phyloP scores from a whole-genome alignment of 1,284 basidiomycete species.

The Gomphus bonarii region DNA sequence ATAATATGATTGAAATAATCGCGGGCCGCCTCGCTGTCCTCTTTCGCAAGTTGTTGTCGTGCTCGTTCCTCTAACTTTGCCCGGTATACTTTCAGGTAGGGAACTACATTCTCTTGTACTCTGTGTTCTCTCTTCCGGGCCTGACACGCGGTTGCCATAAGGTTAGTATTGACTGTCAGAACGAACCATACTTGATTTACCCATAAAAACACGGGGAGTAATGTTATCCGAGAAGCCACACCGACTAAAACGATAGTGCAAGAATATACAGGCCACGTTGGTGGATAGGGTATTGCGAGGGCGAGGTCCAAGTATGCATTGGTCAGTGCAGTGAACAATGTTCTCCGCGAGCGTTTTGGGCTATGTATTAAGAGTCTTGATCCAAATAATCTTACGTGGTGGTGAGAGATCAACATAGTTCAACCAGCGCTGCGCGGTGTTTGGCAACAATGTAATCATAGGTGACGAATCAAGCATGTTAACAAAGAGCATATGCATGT shows the following conservation, averaged over 20 bases:
- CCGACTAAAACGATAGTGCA: conserved; percentile 72
- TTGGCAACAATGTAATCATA: not conserved
- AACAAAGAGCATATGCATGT: not conserved
- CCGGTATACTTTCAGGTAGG: conserved; percentile 47
- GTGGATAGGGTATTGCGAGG: conserved; percentile 56
- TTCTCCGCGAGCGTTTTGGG: conserved; percentile 14
- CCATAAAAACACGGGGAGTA: conserved; percentile 77
- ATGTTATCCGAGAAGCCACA: conserved; percentile 47
- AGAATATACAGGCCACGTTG: conserved; percentile 58
- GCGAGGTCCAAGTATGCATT: conserved; percentile 54
- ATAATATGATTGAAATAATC: conserved; percentile 3
- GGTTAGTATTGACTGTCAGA: not conserved
- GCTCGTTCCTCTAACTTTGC: conserved; percentile 26
- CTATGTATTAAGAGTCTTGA: not conserved
- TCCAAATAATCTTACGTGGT: not conserved
- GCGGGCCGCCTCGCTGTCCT: conserved; percentile 20
- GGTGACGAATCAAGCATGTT: not conserved
- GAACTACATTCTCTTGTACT: conserved; percentile 59
- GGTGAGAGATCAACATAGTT: not conserved
- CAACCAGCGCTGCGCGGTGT: not conserved
- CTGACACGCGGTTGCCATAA: conserved; percentile 26
- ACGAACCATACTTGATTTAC: conserved; percentile 31
- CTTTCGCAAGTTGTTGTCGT: conserved; percentile 19
- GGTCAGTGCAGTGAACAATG: conserved; percentile 28
- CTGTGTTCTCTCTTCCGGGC: conserved; percentile 53